Conservation (phyloP, 2,329 filamentous ascomycete genomes). For the Ophiostoma sp. region DNA sequence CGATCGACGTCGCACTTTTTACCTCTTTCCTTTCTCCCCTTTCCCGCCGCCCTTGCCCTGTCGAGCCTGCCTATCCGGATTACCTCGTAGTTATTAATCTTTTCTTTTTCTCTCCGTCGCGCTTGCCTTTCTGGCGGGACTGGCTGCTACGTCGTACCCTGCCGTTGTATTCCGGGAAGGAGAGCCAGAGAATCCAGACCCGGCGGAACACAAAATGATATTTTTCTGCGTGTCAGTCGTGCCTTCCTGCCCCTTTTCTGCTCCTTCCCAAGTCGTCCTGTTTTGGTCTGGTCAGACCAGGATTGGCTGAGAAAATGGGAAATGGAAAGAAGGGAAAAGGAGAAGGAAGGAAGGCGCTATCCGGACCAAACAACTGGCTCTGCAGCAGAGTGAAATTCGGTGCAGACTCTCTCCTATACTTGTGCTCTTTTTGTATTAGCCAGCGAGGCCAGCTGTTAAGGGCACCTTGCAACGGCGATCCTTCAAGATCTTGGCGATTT, state of each 20-base stretch:
- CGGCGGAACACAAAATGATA: not conserved
- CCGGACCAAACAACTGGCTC: not conserved
- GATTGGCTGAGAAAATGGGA: not conserved
- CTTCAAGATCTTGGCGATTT: slow-evolving; percentile 22
- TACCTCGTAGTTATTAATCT: not conserved
- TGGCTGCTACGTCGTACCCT: not conserved
- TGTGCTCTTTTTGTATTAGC: not conserved
- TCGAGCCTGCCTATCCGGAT: not conserved
- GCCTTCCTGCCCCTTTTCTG: not conserved
- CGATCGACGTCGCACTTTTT: slow-evolving; percentile 3
- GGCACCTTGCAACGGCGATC: slow-evolving; percentile 20
- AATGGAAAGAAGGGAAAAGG: not conserved
- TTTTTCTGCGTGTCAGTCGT: not conserved
- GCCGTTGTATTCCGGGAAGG: not conserved
- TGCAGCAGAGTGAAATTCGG: not conserved
- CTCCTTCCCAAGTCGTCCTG: not conserved
- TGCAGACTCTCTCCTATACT: too few relatives aligned
- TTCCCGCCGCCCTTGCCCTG: slow-evolving; percentile 1
- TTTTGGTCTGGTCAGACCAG: not conserved
- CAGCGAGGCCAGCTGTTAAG: not conserved
- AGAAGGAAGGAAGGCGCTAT: slow-evolving; percentile 12
- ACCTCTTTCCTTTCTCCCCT: not conserved
- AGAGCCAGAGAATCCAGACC: slow-evolving; percentile 4
- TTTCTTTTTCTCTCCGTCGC: not conserved
- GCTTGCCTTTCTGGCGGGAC: not conserved